phyloP scores from a whole-genome alignment of 2,329 filamentous ascomycete genomes.

The Xylaria sp. region DNA sequence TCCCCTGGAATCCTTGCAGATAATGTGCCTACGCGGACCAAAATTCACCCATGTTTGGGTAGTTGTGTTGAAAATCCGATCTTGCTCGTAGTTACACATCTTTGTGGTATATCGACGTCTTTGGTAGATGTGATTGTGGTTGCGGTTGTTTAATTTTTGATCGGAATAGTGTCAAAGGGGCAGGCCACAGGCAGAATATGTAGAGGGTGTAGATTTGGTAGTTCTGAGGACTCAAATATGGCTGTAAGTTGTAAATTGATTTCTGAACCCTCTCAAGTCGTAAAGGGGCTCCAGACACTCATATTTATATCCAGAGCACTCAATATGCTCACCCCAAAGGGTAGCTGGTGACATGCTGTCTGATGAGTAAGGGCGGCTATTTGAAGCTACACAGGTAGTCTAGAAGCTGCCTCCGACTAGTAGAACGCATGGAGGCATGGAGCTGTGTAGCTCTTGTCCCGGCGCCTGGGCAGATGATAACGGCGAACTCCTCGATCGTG shows the following conservation, averaged over 20 bases:
- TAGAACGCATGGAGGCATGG: not conserved
- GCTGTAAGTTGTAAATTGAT: not conserved
- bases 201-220: not conserved
- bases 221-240: not conserved
- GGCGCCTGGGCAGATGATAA: not conserved
- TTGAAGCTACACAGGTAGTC: not conserved
- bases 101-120: not conserved
- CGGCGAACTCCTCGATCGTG: too few species aligned
- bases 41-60: not conserved
- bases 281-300: not conserved
- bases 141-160: too few species aligned
- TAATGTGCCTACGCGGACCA: too few species aligned
- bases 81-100: constrained; percentile 1
- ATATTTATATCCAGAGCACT: not conserved
- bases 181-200: too few species aligned
- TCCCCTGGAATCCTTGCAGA: not conserved
- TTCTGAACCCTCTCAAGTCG: not conserved
- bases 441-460: not conserved
- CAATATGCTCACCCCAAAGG: not conserved
- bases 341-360: not conserved
- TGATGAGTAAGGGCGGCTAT: not conserved
- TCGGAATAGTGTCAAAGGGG: too few species aligned
- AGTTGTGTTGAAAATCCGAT: not conserved
- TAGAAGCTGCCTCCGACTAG: not conserved
- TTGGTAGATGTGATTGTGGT: too few species aligned